Percentiles rank a stretch among this genome's conserved stretches.
These are phyloP conservation scores for Aureobasidium sp. DNA, from an alignment of 2,329 filamentous ascomycete genomes.

Conservation along the genomic window DNA sequence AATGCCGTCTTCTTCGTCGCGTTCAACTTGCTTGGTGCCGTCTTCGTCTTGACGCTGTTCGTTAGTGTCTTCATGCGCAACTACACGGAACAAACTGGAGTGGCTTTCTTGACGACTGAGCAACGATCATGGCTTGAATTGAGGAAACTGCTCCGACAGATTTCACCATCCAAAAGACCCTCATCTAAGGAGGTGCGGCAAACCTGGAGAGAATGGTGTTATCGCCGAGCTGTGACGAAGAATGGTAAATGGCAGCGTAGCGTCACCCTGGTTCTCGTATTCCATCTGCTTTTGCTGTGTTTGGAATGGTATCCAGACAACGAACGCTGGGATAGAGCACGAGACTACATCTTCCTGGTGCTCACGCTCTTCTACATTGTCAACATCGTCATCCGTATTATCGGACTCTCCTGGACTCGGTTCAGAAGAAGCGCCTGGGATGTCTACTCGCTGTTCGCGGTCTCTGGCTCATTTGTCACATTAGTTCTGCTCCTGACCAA, in stretches of 20 bases:
- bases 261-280: conserved; percentile 68
- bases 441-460: conserved; percentile 72
- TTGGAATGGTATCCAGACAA: conserved; percentile 78
- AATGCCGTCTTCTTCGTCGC: conserved; percentile 92
- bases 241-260: conserved; percentile 82
- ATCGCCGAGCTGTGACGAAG: conserved; percentile 88
- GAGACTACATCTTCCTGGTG: conserved; percentile 69
- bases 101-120: conserved; percentile 90
- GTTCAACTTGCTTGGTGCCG: conserved; percentile 92
- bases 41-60: conserved; percentile 94
- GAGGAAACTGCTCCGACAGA: conserved; percentile 81
- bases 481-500: conserved; percentile 65
- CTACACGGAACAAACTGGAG: conserved; percentile 96
- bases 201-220: conserved; percentile 87
- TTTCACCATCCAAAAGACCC: conserved; percentile 89
- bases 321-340: conserved; percentile 57
- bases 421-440: conserved; percentile 96
- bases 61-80: conserved; percentile 99
- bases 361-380: conserved; percentile 75
- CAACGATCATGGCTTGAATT: conserved; percentile 96
- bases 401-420: conserved; percentile 83
- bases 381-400: conserved; percentile 75
- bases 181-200: conserved; percentile 64
- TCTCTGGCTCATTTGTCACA: conserved; percentile 73
- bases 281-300: conserved; percentile 77